phyloP scores from a whole-genome alignment of 202 grass and related monocot genomes.

The Saccharum hybrid region DNA sequence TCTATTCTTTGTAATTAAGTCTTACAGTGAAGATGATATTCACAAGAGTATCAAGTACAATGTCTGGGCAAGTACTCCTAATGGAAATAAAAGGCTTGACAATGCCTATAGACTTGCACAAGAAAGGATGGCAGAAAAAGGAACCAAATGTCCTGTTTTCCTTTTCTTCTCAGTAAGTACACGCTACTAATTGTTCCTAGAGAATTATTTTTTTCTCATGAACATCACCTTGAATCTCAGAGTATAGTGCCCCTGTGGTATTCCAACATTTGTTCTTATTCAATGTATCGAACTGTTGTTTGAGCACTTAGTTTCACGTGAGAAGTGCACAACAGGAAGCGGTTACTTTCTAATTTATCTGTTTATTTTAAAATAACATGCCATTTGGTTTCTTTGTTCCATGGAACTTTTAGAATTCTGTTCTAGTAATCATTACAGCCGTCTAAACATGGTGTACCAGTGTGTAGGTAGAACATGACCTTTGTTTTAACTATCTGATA shows the following conservation, averaged over 20 bases:
- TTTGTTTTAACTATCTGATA: not conserved
- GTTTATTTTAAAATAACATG: constrained; percentile 26
- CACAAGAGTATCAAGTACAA: constrained; percentile 96
- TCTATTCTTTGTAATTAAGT: constrained; percentile 93
- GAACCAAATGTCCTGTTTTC: constrained; percentile 73
- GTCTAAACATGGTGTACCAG: not conserved
- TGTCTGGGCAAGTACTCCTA: constrained; percentile 95
- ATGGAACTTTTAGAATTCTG: constrained; percentile 25
- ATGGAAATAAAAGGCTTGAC: constrained; percentile 94
- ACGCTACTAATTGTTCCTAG: constrained; percentile 8
- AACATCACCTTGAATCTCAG: constrained; percentile 15
- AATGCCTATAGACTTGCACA: constrained; percentile 75
- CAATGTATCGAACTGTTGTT: constrained; percentile 19
- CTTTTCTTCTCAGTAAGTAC: constrained; percentile 94
- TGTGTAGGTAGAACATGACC: constrained; percentile 3
- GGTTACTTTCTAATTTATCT: constrained; percentile 13
- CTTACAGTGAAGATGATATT: constrained; percentile 96
- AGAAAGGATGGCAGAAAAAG: constrained; percentile 72
- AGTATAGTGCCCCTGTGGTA: not conserved
- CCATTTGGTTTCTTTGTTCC: constrained; percentile 2
- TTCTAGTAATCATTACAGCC: constrained; percentile 8
- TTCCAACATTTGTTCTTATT: constrained; percentile 19
- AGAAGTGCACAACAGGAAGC: not conserved
- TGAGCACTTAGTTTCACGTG: constrained; percentile 1
- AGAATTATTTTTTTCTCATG: not conserved